These are phyloP conservation scores for Corchorus capsularis DNA, from an alignment of 345 rosid species.

Conservation along the genomic window DNA sequence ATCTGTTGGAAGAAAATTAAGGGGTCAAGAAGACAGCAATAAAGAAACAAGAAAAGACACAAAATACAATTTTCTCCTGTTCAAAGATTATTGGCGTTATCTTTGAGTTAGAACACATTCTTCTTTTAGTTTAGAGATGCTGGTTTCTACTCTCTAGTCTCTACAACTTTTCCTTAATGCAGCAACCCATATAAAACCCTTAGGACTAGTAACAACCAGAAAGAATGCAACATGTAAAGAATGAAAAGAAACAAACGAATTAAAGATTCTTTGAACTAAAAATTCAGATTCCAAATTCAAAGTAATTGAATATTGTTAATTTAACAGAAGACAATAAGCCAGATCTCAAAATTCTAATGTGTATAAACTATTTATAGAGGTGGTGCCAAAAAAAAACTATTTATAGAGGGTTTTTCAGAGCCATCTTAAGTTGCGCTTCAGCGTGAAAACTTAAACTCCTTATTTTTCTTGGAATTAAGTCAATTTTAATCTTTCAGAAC, in stretches of 20 bases:
- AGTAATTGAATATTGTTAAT: background rate
- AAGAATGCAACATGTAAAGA: background rate
- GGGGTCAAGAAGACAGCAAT: background rate
- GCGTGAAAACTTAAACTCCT: background rate
- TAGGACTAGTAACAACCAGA: background rate
- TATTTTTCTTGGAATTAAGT: background rate
- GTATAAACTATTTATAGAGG: background rate
- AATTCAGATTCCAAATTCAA: conserved; percentile 1
- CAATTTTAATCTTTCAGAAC: background rate
- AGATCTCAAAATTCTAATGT: background rate
- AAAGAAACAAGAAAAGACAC: background rate
- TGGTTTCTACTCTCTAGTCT: background rate
- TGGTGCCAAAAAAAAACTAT: background rate
- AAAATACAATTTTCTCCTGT: background rate
- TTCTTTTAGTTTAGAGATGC: background rate
- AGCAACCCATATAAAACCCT: background rate
- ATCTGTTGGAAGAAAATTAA: conserved; percentile 40
- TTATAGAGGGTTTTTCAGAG: background rate
- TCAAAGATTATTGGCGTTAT: background rate
- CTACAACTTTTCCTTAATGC: background rate
- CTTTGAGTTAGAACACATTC: background rate
- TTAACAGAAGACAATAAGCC: background rate
- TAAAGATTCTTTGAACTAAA: background rate
- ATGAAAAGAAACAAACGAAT: background rate
- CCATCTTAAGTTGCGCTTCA: background rate